Evolutionary conservation across 768 basidiomycete species (phyloP).

Genomic region (Trichaptum fuscoviolaceum): DNA sequence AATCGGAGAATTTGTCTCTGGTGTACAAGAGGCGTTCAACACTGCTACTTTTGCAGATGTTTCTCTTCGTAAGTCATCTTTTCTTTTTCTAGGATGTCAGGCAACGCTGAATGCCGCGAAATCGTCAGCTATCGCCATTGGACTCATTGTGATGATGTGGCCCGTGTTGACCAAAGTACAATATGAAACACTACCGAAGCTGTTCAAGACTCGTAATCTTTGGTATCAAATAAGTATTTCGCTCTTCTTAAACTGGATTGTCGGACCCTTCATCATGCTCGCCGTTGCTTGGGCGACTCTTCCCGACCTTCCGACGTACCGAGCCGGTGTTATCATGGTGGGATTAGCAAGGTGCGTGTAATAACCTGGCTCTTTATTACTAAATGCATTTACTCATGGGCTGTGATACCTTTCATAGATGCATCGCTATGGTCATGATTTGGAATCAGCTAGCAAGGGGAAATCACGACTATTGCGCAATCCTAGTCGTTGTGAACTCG

Average conservation of each 20-base stretch:
- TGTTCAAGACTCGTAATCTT: slow-evolving; percentile 47
- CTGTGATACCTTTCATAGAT: slow-evolving; percentile 13
- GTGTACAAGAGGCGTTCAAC: slow-evolving; percentile 57
- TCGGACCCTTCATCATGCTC: slow-evolving; percentile 82
- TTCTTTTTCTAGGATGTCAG: neutral
- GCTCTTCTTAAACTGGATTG: slow-evolving; percentile 70
- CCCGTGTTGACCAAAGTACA: slow-evolving; percentile 72
- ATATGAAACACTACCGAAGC: slow-evolving; percentile 60
- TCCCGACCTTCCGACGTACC: slow-evolving; percentile 69
- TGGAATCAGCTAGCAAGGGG: slow-evolving; percentile 76
- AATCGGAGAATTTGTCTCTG: slow-evolving; percentile 61
- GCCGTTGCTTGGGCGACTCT: slow-evolving; percentile 80
- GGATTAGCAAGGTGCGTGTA: slow-evolving; percentile 64
- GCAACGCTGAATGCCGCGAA: neutral
- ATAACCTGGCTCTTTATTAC: slow-evolving; percentile 11
- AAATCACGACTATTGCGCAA: slow-evolving; percentile 67
- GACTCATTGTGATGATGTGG: slow-evolving; percentile 88
- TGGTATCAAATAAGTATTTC: slow-evolving; percentile 70
- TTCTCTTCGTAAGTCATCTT: slow-evolving; percentile 60
- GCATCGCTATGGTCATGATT: slow-evolving; percentile 67
- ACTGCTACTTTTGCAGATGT: slow-evolving; percentile 61
- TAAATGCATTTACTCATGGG: neutral
- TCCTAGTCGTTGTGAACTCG: slow-evolving; percentile 78
- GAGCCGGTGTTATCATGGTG: slow-evolving; percentile 78
- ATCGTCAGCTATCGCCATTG: slow-evolving; percentile 68